Conservation (phyloP, 148 eudicot species). For the Nyssa sinensis region DNA sequence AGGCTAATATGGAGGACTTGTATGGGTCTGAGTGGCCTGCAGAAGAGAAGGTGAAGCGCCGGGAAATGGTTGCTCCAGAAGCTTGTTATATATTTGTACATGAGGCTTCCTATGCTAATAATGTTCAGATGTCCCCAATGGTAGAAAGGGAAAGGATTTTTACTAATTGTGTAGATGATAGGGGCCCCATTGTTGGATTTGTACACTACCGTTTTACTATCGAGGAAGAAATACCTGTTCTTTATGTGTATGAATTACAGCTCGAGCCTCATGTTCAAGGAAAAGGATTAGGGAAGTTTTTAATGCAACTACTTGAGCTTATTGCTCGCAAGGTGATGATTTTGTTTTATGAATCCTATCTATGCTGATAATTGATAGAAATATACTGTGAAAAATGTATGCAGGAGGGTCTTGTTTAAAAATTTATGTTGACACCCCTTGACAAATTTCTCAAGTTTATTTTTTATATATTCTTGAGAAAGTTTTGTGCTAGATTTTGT, state of each 20-base stretch:
- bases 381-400: neutral
- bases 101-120: conserved; percentile 29
- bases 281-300: conserved; percentile 75
- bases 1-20: conserved; percentile 85
- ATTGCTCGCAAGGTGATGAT: conserved; percentile 72
- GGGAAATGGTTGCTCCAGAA: conserved; percentile 81
- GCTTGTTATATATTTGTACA: conserved; percentile 79
- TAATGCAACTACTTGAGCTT: conserved; percentile 87
- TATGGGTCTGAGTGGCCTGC: conserved; percentile 79
- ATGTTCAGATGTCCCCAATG: conserved; percentile 5
- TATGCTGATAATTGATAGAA: neutral
- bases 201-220: conserved; percentile 72
- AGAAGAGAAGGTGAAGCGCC: conserved; percentile 79
- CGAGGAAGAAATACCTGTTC: conserved; percentile 91
- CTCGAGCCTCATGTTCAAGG: conserved; percentile 71
- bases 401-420: neutral
- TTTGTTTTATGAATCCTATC: neutral
- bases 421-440: neutral
- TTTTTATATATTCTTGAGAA: neutral
- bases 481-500: too few relatives aligned
- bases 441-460: neutral
- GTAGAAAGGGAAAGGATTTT: conserved; percentile 15
- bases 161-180: conserved; percentile 23
- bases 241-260: conserved; percentile 93
- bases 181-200: conserved; percentile 69